Evolutionary conservation across 495 filamentous ascomycete genomes (phyloP), one percentile per base, ranked within the genome.

Genomic region (Talaromyces liani): DNA sequence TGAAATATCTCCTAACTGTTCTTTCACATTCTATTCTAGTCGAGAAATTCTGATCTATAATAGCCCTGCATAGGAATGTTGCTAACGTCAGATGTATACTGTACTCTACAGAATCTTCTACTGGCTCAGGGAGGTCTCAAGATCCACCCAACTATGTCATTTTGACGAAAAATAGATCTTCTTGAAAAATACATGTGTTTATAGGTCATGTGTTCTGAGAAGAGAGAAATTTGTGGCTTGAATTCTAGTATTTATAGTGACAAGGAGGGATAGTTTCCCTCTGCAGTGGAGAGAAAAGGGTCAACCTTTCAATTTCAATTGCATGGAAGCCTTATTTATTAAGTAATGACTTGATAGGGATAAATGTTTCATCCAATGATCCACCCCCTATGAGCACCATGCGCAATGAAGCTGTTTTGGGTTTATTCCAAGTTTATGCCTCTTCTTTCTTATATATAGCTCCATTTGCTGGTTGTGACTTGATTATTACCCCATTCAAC

Each of bases 91-190:
- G 56, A 20, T 33, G 56, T 58, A 33, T 58, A 20, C 56, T 56
- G 53, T n/a, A 27, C 27, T 29, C 27, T 27, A 12, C 53, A 16
- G 53, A n/a, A 22, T 29, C 14, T 27, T 56, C 20, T 9, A 56
- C 22, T 25, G 53, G 53, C 22, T 22, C 20, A 20, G 6, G 53
- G n/a, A 36, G 56, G n/a, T 2, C 18, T 14, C 9, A 22, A 58
- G 56, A 16, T 58, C 56, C 56, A 58, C 56, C 8, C 29, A 58
- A 58, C 27, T 58, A 58, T 58, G 56, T 58, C 56, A 36, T 36
- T 58, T 20, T 31, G 9, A 25, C 18, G n/a, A 58, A 58, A 18
- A 56, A 29, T 56, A 18, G 22, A 29, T 29, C 16, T 56, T 22
- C 27, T 56, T 56, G 14, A 10, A 29, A 27, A 56, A 10, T 29